phyloP scores from a whole-genome alignment of 2,329 filamentous ascomycete genomes.

The Zymoseptoria ardabiliae region DNA sequence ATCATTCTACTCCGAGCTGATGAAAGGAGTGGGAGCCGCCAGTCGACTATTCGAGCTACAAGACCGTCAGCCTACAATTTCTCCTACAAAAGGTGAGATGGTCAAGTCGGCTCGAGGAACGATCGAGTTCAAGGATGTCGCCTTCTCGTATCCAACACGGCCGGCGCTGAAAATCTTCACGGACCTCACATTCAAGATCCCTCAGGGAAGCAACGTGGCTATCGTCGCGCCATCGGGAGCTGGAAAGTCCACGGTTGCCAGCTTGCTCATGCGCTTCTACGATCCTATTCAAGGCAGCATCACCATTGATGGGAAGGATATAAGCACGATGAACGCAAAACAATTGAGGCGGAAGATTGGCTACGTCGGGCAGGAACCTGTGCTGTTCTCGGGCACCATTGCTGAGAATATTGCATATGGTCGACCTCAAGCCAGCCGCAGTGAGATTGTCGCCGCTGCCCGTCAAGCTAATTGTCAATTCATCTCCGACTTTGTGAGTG shows the following conservation, averaged over 20 bases:
- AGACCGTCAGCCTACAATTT: slow-evolving; percentile 78
- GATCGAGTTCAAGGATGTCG: slow-evolving; percentile 79
- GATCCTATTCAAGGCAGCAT: slow-evolving; percentile 70
- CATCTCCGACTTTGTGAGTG: slow-evolving; percentile 77
- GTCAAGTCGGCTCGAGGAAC: slow-evolving; percentile 79
- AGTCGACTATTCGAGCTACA: slow-evolving; percentile 92
- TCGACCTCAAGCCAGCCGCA: slow-evolving; percentile 65
- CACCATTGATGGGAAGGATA: slow-evolving; percentile 75
- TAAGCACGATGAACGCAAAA: slow-evolving; percentile 83
- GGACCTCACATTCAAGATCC: slow-evolving; percentile 80
- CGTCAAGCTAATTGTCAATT: slow-evolving; percentile 93
- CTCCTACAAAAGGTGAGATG: slow-evolving; percentile 71
- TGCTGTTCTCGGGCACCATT: slow-evolving; percentile 78
- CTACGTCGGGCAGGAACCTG: slow-evolving; percentile 91
- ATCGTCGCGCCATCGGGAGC: slow-evolving; percentile 95
- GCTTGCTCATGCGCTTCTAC: slow-evolving; percentile 88
- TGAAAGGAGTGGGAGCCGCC: slow-evolving; percentile 98
- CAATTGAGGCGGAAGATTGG: slow-evolving; percentile 87
- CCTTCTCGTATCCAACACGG: slow-evolving; percentile 87
- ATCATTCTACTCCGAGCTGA: slow-evolving; percentile 94
- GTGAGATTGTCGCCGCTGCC: slow-evolving; percentile 79
- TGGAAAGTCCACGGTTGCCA: slow-evolving; percentile 91
- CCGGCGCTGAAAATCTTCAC: slow-evolving; percentile 90
- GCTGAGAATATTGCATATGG: slow-evolving; percentile 91
- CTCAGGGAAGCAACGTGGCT: slow-evolving; percentile 87